A percentile compares a stretch with the other conserved stretches of the same genome.
These are phyloP conservation scores for Blastocystis sp. DNA, from an alignment of 352 stramenopile genomes.

Conservation along the genomic window DNA sequence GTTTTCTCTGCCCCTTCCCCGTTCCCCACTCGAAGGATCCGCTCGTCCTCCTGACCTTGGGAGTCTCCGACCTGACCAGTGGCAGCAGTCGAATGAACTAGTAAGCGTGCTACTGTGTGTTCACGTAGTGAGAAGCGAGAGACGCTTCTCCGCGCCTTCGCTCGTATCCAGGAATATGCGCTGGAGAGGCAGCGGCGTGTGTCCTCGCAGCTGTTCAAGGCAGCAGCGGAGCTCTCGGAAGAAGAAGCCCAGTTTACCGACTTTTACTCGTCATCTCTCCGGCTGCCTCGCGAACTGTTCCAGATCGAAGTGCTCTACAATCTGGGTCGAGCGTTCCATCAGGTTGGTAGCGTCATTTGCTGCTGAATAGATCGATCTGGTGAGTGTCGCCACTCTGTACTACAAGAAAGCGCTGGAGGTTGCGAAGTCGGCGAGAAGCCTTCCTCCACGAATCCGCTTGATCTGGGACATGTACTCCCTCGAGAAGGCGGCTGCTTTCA, in stretches of 20 bases:
- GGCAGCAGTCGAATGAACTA: slow-evolving; percentile 16
- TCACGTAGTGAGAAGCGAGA: slow-evolving; percentile 45
- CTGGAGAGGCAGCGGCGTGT: neutral
- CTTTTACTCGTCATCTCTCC: neutral
- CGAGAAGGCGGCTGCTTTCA: slow-evolving; percentile 36
- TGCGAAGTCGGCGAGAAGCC: neutral
- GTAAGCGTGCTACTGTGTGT: neutral
- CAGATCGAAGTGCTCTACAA: slow-evolving; percentile 42
- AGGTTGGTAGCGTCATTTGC: neutral
- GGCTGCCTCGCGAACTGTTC: neutral
- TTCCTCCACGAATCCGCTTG: neutral
- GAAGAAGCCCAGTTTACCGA: neutral
- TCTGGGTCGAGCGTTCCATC: slow-evolving; percentile 34
- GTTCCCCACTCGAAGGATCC: neutral
- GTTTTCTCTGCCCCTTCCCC: neutral
- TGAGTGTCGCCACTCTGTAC: neutral
- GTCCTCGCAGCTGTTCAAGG: neutral
- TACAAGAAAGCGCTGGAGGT: neutral
- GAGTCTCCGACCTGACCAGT: neutral
- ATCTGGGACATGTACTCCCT: slow-evolving; percentile 35
- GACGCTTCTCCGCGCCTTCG: neutral
- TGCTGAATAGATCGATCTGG: neutral
- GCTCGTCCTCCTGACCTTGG: neutral
- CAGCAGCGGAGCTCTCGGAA: neutral
- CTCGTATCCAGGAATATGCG: slow-evolving; percentile 17